Evolutionary conservation across 2,329 filamentous ascomycete genomes (phyloP).

Genomic region (Claviceps sp.): DNA sequence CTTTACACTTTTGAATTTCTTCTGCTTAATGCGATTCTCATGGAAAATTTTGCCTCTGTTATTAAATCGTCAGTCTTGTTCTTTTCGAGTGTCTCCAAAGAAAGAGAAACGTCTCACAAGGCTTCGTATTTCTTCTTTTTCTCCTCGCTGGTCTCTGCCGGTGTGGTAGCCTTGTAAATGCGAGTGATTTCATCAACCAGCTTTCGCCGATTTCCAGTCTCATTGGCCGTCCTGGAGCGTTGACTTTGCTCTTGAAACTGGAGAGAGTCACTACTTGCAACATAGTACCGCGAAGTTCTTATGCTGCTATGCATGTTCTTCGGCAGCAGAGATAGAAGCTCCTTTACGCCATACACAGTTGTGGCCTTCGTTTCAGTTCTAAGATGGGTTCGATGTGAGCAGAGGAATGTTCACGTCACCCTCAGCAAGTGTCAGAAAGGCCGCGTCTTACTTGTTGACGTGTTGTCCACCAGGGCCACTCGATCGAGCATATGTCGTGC

Average conservation of each 20-base stretch:
- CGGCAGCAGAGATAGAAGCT: constrained; percentile 33
- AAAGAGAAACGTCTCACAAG: constrained; percentile 22
- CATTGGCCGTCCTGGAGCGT: constrained; percentile 37
- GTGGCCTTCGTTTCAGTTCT: constrained; percentile 49
- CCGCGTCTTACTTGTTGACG: constrained; percentile 42
- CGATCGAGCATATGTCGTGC: constrained; percentile 41
- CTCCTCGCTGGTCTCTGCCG: constrained; percentile 30
- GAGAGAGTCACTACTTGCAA: constrained; percentile 35
- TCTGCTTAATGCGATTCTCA: constrained; percentile 29
- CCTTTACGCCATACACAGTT: constrained; percentile 35
- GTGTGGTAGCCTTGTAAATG: constrained; percentile 34
- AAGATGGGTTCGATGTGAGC: constrained; percentile 13
- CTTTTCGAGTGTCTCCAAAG: neutral
- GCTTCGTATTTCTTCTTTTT: constrained; percentile 36
- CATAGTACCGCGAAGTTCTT: constrained; percentile 41
- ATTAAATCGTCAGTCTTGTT: neutral
- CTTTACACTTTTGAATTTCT: constrained; percentile 36
- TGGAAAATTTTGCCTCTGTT: constrained; percentile 33
- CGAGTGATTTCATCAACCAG: constrained; percentile 32
- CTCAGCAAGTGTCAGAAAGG: neutral
- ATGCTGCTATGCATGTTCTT: constrained; percentile 32
- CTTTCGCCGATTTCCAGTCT: constrained; percentile 38
- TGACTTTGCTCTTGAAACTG: constrained; percentile 42
- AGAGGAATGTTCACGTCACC: constrained; percentile 14
- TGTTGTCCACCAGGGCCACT: constrained; percentile 49